Evolutionary conservation across 2,329 filamentous ascomycete genomes (phyloP), one percentile per base, ranked within the genome.

Genomic region (Diaporthe vaccinii): DNA sequence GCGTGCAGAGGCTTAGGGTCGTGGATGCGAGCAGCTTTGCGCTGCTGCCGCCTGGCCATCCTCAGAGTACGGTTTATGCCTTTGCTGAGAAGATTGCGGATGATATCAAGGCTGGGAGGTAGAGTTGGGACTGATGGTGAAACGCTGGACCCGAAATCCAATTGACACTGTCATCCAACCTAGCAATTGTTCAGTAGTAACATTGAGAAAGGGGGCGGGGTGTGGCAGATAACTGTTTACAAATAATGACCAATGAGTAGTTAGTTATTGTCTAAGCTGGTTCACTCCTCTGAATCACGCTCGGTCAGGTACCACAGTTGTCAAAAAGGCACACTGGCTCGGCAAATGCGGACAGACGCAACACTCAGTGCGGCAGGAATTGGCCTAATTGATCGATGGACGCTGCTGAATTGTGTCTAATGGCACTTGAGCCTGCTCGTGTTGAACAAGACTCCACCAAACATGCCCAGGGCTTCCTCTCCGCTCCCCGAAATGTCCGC

Each of bases 41-140:
- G 4, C 20, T 70, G 34, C 41, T 58, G 34, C 49, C 53, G 9
- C 67, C 67, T 2, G 67, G 67, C 0, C 67, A 70, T 58, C 49
- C 67, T 8, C 67, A 70, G 39, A 55, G 49, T 44, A 58, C 67
- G 5, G 67, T 70, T n/a, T 70, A 70, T 58, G 67, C 67, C 14
- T 70, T 70, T 22, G 67, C 67, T 7, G 67, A 70, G 67, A 70
- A 70, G 22, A 70, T 70, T 20, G 67, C 67, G n/a, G 68, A 58
- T 31, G 68, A 71, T 1, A 59, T 71, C 31, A 57, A 57, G 22
- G 39, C 34, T 28, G 68, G 51, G 67, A 58, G 34, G 4, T 70
- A 70, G 67, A 22, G 7, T 25, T 20, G 6, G 4, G 17, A 14
- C 2, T 2, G 41, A 3, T 31, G 25, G 25, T 20, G 59, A 31